These are phyloP conservation scores for Linderina pennispora DNA, from an alignment of 192 early-diverging fungal species.

Conservation along the genomic window DNA sequence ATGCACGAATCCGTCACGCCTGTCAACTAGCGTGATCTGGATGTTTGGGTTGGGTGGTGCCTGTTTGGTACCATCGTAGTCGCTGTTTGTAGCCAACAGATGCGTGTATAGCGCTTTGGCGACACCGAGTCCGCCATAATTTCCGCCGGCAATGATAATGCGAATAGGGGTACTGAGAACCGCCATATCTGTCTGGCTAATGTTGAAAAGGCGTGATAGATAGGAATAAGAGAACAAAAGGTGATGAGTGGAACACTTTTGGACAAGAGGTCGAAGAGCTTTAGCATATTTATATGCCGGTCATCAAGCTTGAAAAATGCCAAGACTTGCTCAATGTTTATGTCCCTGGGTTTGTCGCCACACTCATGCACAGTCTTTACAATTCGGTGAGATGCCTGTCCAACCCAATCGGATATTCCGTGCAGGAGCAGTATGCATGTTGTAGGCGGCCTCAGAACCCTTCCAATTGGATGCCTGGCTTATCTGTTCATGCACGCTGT, in stretches of 20 bases:
- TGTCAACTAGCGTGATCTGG: constrained; percentile 34
- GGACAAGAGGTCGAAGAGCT: background rate
- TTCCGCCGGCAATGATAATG: constrained; percentile 42
- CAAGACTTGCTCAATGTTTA: background rate
- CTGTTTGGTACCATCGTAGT: constrained; percentile 34
- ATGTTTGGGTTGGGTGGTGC: constrained; percentile 28
- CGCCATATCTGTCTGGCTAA: constrained; percentile 23
- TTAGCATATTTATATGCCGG: too few species aligned
- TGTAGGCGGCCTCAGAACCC: too few species aligned
- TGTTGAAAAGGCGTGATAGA: background rate
- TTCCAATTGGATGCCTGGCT: too few species aligned
- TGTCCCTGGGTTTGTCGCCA: too few species aligned
- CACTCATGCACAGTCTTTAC: too few species aligned
- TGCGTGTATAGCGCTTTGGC: constrained; percentile 26
- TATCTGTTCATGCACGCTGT: too few species aligned
- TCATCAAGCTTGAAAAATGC: background rate
- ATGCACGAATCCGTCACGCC: constrained; percentile 33
- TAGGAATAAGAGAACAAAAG: background rate
- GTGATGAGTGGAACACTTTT: too few species aligned
- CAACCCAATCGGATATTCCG: too few species aligned
- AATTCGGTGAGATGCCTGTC: too few species aligned
- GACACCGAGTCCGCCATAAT: constrained; percentile 34
- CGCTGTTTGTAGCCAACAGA: constrained; percentile 24
- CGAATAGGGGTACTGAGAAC: constrained; percentile 16
- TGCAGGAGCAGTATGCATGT: too few species aligned